These are phyloP conservation scores for Zea luxurians DNA, from an alignment of 176 grass and related monocot genomes.

Conservation along the genomic window DNA sequence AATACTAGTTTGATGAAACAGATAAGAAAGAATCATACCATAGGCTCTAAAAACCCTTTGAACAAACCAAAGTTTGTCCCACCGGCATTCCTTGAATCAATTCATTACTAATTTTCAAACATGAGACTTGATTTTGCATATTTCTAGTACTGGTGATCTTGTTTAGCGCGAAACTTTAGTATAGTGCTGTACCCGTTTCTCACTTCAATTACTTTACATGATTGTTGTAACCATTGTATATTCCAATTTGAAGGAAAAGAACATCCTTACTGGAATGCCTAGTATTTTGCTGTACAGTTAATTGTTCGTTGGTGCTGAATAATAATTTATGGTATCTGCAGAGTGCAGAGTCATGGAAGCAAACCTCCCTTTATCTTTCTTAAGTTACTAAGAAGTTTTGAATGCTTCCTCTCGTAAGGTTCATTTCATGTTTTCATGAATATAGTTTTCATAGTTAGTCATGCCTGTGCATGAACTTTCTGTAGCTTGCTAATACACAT, in stretches of 20 bases:
- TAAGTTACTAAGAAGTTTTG: neutral
- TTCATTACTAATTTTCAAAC: neutral
- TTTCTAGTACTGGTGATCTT: neutral
- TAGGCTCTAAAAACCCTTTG: constrained; percentile 10
- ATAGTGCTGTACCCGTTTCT: neutral
- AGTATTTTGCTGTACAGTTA: constrained; percentile 2
- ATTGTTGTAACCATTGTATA: neutral
- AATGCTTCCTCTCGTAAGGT: neutral
- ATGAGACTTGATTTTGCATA: neutral
- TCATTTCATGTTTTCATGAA: neutral
- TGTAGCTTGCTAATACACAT: constrained; percentile 22
- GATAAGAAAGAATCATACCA: constrained; percentile 2
- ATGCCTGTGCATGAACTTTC: neutral
- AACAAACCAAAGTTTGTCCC: neutral
- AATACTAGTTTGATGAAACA: neutral
- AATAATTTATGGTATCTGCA: constrained; percentile 5
- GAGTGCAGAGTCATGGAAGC: neutral
- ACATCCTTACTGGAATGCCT: neutral
- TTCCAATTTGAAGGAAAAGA: neutral
- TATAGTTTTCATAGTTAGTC: constrained; percentile 8
- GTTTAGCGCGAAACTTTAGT: neutral
- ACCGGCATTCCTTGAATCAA: neutral
- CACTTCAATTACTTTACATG: neutral
- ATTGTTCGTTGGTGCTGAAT: constrained; percentile 24
- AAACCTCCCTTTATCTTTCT: neutral